Percentiles rank a stretch among this genome's conserved stretches.
Conservation (phyloP, 1,284 basidiomycete genomes). For the Puccinia polysora region DNA sequence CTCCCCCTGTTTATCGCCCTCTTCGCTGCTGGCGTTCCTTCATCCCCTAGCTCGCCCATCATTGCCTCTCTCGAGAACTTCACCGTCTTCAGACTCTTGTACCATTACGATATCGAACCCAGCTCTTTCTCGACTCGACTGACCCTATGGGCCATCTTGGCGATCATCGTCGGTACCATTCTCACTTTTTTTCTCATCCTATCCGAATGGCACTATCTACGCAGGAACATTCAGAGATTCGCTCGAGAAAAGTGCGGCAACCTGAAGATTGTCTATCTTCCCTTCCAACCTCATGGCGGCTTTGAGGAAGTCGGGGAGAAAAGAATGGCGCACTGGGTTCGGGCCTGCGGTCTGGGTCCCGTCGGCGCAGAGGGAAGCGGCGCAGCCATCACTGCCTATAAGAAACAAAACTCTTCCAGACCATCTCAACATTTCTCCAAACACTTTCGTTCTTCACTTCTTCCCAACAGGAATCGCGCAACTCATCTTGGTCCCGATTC, state of each 20-base stretch:
- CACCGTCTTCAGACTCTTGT: conserved; percentile 20
- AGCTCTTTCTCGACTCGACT: background rate
- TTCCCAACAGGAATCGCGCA: background rate
- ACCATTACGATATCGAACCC: conserved; percentile 17
- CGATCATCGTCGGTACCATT: conserved; percentile 8
- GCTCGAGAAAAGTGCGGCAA: conserved; percentile 10
- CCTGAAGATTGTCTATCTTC: conserved; percentile 25
- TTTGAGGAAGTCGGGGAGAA: conserved; percentile 28
- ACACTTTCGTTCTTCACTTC: too few species aligned
- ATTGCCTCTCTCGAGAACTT: conserved; percentile 11
- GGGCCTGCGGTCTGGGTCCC: conserved; percentile 21
- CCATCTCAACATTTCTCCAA: too few species aligned
- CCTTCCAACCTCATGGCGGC: conserved; percentile 1
- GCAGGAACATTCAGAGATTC: conserved; percentile 5
- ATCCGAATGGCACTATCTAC: conserved; percentile 20
- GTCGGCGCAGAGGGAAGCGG: conserved; percentile 17
- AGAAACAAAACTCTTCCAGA: too few species aligned
- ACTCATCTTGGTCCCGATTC: background rate
- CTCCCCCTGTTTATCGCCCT: conserved; percentile 8
- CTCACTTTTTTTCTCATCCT: conserved; percentile 13
- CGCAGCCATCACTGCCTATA: background rate
- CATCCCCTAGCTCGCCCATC: background rate
- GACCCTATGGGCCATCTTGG: conserved; percentile 1
- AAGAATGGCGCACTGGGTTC: conserved; percentile 22
- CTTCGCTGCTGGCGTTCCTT: conserved; percentile 22